Conservation (phyloP, 345 rosid genomes). For the Eucalyptus sideroxylon region DNA sequence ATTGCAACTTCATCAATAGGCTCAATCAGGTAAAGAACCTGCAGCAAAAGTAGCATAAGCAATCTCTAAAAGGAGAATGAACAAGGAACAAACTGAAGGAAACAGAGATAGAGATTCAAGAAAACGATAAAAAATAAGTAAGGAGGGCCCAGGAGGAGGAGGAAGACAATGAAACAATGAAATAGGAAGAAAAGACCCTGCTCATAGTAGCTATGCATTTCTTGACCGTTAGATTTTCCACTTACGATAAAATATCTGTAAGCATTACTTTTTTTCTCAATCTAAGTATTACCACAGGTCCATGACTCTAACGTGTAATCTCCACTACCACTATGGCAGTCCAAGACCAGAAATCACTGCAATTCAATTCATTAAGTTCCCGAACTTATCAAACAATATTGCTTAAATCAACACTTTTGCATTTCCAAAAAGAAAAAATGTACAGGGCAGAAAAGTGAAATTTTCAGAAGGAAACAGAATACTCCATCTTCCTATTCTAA, state of each 20-base stretch:
- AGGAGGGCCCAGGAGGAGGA: background rate
- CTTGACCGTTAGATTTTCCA: background rate
- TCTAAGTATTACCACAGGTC: background rate
- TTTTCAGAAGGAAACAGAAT: background rate
- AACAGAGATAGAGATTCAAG: background rate
- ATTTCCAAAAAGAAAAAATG: background rate
- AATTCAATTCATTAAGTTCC: background rate
- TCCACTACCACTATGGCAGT: background rate
- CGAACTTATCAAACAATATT: background rate
- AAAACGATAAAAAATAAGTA: background rate
- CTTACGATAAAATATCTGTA: background rate
- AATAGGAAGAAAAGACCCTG: background rate
- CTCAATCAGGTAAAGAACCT: conserved; percentile 89
- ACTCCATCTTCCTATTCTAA: background rate
- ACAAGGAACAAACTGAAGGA: background rate
- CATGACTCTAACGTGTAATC: background rate
- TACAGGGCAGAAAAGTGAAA: background rate
- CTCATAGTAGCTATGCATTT: background rate
- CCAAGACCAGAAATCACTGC: background rate
- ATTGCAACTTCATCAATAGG: conserved; percentile 98
- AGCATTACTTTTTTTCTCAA: background rate
- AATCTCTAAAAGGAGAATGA: background rate
- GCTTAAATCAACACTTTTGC: background rate
- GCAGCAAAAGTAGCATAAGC: background rate
- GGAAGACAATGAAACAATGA: background rate